These are phyloP conservation scores for Leishmania turanica DNA, from an alignment of 208 protist genomes.

Conservation along the genomic window DNA sequence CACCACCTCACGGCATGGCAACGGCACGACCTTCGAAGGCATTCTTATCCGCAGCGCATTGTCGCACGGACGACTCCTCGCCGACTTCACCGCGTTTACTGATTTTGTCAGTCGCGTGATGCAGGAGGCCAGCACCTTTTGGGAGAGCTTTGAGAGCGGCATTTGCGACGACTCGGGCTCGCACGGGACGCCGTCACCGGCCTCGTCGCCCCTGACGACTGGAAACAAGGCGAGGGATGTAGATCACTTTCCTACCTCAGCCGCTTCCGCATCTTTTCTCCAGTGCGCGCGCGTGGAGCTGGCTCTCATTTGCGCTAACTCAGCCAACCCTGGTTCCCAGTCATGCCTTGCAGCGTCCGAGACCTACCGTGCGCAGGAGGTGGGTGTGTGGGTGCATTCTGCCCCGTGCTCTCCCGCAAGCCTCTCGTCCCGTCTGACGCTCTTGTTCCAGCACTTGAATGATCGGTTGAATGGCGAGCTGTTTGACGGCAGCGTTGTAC, in stretches of 20 bases:
- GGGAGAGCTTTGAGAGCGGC: conserved; percentile 38
- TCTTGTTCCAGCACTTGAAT: conserved; percentile 64
- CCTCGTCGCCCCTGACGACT: neutral
- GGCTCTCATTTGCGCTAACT: conserved; percentile 11
- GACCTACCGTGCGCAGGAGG: conserved; percentile 21
- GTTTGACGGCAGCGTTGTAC: conserved; percentile 71
- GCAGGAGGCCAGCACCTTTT: conserved; percentile 38
- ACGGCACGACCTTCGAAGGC: conserved; percentile 13
- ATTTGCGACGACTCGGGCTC: neutral
- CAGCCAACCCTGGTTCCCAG: neutral
- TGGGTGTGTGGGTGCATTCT: conserved; percentile 26
- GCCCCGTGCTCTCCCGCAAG: neutral
- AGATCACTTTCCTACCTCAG: neutral
- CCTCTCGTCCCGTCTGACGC: conserved; percentile 26
- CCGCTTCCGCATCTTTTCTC: conserved; percentile 3
- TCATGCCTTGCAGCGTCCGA: conserved; percentile 3
- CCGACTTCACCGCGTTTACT: conserved; percentile 50
- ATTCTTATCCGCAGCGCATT: conserved; percentile 60
- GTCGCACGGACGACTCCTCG: conserved; percentile 55
- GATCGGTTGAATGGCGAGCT: conserved; percentile 62
- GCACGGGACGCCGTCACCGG: neutral
- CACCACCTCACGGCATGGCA: neutral
- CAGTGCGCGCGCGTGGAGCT: conserved; percentile 14
- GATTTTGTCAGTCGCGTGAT: conserved; percentile 49
- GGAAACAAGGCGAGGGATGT: too few relatives aligned